Conservation (phyloP, 1,139 yeast species). For the Pichiaceae sp. region DNA sequence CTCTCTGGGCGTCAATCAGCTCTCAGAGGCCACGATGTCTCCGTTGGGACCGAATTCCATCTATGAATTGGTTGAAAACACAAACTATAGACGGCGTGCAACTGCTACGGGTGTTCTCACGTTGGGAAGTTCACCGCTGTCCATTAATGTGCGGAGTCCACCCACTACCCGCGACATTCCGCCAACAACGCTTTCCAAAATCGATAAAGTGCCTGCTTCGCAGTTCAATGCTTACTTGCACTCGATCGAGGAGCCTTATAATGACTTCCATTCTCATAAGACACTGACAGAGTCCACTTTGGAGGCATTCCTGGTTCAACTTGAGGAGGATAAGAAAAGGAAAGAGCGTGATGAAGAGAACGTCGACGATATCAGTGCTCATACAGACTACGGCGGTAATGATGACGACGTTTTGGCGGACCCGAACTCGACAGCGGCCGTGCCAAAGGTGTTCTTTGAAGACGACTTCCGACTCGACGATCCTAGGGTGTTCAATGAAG, state of each 20-base stretch:
- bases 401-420: slow-evolving; percentile 18
- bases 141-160: slow-evolving; percentile 37
- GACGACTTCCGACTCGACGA: slow-evolving; percentile 75
- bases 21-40: slow-evolving; percentile 29
- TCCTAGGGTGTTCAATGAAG: slow-evolving; percentile 74
- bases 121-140: slow-evolving; percentile 22
- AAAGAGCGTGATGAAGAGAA: slow-evolving; percentile 3
- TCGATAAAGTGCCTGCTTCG: slow-evolving; percentile 40
- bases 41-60: slow-evolving; percentile 78
- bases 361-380: not conserved
- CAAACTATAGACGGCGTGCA: slow-evolving; percentile 37
- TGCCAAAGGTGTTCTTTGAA: slow-evolving; percentile 66
- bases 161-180: slow-evolving; percentile 87
- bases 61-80: slow-evolving; percentile 44
- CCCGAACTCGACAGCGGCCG: slow-evolving; percentile 24
- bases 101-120: slow-evolving; percentile 21
- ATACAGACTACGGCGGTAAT: slow-evolving; percentile 7
- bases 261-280: slow-evolving; percentile 41
- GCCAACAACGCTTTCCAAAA: slow-evolving; percentile 60
- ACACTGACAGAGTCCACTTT: slow-evolving; percentile 41
- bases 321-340: slow-evolving; percentile 19
- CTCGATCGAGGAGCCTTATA: slow-evolving; percentile 45
- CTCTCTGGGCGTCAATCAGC: slow-evolving; percentile 19
- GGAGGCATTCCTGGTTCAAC: slow-evolving; percentile 31
- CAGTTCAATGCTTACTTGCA: slow-evolving; percentile 42